Conservation (phyloP, 2,329 filamentous ascomycete species). For the Apiospora sp. region DNA sequence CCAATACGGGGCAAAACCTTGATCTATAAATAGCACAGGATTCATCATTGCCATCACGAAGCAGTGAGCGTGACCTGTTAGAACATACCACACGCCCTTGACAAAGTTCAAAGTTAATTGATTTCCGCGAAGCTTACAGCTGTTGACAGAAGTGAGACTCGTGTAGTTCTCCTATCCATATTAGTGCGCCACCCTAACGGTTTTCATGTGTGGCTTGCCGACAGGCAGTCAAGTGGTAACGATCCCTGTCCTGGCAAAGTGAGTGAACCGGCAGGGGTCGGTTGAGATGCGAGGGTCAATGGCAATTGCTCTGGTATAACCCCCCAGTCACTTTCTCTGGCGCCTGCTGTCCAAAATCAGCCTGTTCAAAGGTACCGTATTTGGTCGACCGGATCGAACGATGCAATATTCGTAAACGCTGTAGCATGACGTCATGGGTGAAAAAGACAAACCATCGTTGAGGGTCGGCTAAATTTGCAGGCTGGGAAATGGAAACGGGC, state of each 20-base stretch:
- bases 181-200: neutral
- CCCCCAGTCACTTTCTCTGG: neutral
- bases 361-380: neutral
- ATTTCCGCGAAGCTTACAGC: too few species aligned
- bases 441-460: neutral
- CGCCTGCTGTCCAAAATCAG: neutral
- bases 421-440: neutral
- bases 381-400: neutral
- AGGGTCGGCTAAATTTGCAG: neutral
- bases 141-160: too few species aligned
- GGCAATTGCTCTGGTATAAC: neutral
- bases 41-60: too few species aligned
- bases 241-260: neutral
- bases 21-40: too few species aligned
- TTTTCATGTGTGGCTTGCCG: neutral
- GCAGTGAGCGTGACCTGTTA: too few species aligned
- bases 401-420: neutral
- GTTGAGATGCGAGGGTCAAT: neutral
- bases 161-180: neutral
- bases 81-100: too few species aligned
- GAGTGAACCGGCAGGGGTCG: neutral
- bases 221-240: neutral
- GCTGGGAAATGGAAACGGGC: neutral
- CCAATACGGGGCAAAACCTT: too few species aligned
- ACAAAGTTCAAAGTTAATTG: too few species aligned